phyloP scores from a whole-genome alignment of 179 eudicot genomes.

The Corrigiola litoralis region DNA sequence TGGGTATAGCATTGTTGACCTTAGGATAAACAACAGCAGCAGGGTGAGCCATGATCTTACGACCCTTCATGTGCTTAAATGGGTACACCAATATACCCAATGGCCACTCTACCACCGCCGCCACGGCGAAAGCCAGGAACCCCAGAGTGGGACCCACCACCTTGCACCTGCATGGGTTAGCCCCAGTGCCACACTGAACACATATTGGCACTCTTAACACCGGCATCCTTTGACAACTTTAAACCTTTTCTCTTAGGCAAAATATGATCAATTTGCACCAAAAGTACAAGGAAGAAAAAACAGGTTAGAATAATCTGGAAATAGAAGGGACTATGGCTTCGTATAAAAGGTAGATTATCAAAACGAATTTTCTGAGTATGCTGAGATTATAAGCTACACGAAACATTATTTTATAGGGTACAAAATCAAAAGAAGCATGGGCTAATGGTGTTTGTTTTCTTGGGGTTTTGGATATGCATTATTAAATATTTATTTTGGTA shows the following conservation, averaged over 20 bases:
- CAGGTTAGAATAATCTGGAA: slow-evolving; percentile 3
- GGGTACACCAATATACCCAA: slow-evolving; percentile 61
- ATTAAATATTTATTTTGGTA: too few relatives aligned
- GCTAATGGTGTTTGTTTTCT: neutral
- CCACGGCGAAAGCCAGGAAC: slow-evolving; percentile 62
- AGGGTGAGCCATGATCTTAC: slow-evolving; percentile 72
- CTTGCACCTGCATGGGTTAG: slow-evolving; percentile 76
- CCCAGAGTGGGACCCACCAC: slow-evolving; percentile 80
- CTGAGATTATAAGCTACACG: slow-evolving; percentile 22
- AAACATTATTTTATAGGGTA: slow-evolving; percentile 28
- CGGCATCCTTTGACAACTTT: slow-evolving; percentile 19
- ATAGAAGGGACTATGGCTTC: slow-evolving; percentile 9
- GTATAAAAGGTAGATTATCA: slow-evolving; percentile 22
- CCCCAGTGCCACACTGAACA: slow-evolving; percentile 62
- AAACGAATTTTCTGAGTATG: neutral
- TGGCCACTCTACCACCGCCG: slow-evolving; percentile 90
- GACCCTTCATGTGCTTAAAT: slow-evolving; percentile 57
- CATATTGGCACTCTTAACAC: slow-evolving; percentile 54
- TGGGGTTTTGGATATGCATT: neutral
- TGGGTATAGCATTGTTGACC: slow-evolving; percentile 46
- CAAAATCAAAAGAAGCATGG: neutral
- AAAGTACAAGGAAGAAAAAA: neutral
- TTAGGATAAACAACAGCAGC: slow-evolving; percentile 50
- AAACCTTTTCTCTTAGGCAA: slow-evolving; percentile 1
- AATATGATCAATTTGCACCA: slow-evolving; percentile 21